phyloP scores from a whole-genome alignment of 176 grass and related monocot genomes.

The Phoenix roebelenii region DNA sequence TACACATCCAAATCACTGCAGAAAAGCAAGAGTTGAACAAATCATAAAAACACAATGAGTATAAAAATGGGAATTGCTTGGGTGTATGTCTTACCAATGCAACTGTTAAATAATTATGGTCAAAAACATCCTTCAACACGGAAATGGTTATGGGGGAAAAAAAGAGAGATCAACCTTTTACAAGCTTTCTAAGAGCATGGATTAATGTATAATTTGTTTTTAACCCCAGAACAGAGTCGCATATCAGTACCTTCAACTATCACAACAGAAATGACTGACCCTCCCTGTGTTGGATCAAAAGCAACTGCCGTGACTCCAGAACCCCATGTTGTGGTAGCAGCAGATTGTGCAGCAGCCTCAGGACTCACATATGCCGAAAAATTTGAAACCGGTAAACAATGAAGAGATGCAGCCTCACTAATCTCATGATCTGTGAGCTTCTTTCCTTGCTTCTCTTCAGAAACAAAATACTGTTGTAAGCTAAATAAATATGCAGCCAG shows the following conservation, averaged over 20 bases:
- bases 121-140: too few species aligned
- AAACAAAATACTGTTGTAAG: constrained; percentile 80
- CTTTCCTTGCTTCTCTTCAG: constrained; percentile 64
- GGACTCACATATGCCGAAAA: constrained; percentile 98
- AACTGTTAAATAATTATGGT: too few species aligned
- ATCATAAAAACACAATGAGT: too few species aligned
- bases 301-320: constrained; percentile 97
- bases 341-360: constrained; percentile 92
- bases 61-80: too few species aligned
- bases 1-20: too few species aligned
- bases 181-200: too few species aligned
- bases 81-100: too few species aligned
- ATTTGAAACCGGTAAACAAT: constrained; percentile 98
- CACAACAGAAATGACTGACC: constrained; percentile 84
- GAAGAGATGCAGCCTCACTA: constrained; percentile 71
- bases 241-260: constrained; percentile 85
- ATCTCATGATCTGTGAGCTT: constrained; percentile 49
- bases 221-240: background rate
- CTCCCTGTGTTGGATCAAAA: constrained; percentile 94
- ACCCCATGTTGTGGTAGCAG: constrained; percentile 93
- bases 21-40: too few species aligned
- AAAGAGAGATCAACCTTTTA: too few species aligned
- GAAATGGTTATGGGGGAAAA: too few species aligned
- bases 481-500: constrained; percentile 81
- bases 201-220: too few species aligned